Percentiles rank a stretch among this genome's conserved stretches.
Evolutionary conservation across 305 asterid species (phyloP).

Genomic region (Caryopteris hybrid): DNA sequence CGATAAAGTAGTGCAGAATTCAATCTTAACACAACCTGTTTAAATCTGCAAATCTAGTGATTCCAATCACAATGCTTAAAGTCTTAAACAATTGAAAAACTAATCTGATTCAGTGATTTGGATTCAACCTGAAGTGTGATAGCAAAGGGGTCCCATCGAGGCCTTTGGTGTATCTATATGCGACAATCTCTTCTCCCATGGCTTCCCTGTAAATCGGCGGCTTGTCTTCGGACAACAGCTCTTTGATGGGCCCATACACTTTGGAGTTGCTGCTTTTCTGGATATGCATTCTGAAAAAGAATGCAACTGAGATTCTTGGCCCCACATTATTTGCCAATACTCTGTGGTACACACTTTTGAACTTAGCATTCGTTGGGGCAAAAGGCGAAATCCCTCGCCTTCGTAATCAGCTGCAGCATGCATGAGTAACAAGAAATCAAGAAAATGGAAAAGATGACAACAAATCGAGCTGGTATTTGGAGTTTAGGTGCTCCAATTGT

Average conservation of each 20-base stretch:
- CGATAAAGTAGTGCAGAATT: no score
- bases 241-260: slow-evolving; percentile 18
- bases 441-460: background rate
- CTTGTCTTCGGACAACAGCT: slow-evolving; percentile 37
- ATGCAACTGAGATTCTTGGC: slow-evolving; percentile 52
- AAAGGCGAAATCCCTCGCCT: no score
- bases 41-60: no score
- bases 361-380: slow-evolving; percentile 44
- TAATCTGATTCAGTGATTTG: no score
- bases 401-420: slow-evolving; percentile 41
- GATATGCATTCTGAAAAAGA: slow-evolving; percentile 37
- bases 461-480: no score
- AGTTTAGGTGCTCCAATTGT: no score
- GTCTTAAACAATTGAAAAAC: no score
- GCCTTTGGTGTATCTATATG: slow-evolving; percentile 24
- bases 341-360: slow-evolving; percentile 47
- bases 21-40: no score
- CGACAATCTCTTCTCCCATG: slow-evolving; percentile 21
- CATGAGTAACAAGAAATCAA: background rate
- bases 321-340: slow-evolving; percentile 33
- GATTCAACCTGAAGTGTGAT: slow-evolving; percentile 26
- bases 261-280: slow-evolving; percentile 18
- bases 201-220: slow-evolving; percentile 38
- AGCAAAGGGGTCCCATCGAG: slow-evolving; percentile 28
- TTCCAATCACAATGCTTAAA: no score